Base-by-base conservation (phyloP, 768 basidiomycete species). In the Tubosaeta sp. region DNA sequence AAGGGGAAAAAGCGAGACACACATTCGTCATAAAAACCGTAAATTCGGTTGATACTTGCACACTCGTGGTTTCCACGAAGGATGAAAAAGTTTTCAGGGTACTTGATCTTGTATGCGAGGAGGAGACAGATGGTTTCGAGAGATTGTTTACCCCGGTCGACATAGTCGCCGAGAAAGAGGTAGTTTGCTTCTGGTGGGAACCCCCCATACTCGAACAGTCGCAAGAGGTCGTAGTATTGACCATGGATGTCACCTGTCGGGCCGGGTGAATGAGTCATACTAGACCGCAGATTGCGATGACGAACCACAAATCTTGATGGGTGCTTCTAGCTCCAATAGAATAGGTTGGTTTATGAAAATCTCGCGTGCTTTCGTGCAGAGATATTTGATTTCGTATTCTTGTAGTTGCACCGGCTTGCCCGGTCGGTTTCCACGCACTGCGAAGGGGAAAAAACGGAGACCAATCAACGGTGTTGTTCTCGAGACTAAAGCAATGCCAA, bases 1-100 rank as follows among this genome's bases (percentile, higher is more conserved):
- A 24, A 40, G 6, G 10, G 30, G 25, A 27, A 47, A 8, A 49
- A 53, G 24, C 9, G 36, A 9, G 3, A 82, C 91, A 62, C 63
- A 95, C 95, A 98, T 81, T 99, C 95, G 69, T 99, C 95, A 73
- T 99, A 99, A 76, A 99, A 99, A 51, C 95, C 95, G 73, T 99
- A 99, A 73, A 99, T 98, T 70, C 95, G 81, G 78, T 98, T 99
- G 77, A 99, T 98, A 71, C 91, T 93, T 58, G 95, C 95, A 68
- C 95, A 96, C 74, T 99, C 95, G 72, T 99, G 95, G 75, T 99
- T 99, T 61, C 95, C 95, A 63, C 95, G 79, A 56, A 99, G 82
- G 70, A 99, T 94, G 78, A 99, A 99, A 77, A 99, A 99, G 79
- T 99, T 99, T 83, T 99, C 95, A 46, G 95, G 95, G 78, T 97